phyloP scores from a whole-genome alignment of 2,329 filamentous ascomycete genomes.

The Trichoderma koningiopsis region DNA sequence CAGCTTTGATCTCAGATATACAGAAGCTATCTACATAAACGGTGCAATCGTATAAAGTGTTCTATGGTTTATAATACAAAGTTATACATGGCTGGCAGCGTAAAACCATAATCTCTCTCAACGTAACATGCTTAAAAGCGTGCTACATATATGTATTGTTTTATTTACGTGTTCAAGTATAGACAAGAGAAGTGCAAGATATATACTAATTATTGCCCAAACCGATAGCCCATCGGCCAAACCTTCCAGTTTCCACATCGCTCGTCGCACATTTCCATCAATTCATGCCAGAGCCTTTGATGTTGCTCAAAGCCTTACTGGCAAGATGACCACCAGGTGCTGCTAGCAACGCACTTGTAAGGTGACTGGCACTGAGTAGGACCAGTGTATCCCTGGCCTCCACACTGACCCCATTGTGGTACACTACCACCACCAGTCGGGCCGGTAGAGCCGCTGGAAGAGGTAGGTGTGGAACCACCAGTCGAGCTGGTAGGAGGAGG shows the following conservation, averaged over 20 bases:
- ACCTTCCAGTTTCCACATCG: not conserved
- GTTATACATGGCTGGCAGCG: not conserved
- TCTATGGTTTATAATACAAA: not conserved
- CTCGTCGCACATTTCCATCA: not conserved
- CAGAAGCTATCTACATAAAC: not conserved
- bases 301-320: slow-evolving; percentile 11
- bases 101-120: not conserved
- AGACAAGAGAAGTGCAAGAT: slow-evolving; percentile 9
- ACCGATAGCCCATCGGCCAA: not conserved
- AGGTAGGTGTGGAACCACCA: not conserved
- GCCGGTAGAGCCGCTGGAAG: slow-evolving; percentile 9
- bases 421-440: slow-evolving; percentile 26
- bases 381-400: slow-evolving; percentile 31
- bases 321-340: slow-evolving; percentile 32
- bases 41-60: not conserved
- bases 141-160: not conserved
- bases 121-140: not conserved
- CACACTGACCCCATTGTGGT: slow-evolving; percentile 34
- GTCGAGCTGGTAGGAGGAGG: not conserved
- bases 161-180: slow-evolving; percentile 6
- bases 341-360: slow-evolving; percentile 28
- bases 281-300: not conserved
- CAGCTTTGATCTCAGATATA: not conserved
- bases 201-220: not conserved
- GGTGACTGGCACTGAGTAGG: slow-evolving; percentile 31